phyloP scores from a whole-genome alignment of 2,329 filamentous ascomycete genomes.

The Domatiomyces globalis region DNA sequence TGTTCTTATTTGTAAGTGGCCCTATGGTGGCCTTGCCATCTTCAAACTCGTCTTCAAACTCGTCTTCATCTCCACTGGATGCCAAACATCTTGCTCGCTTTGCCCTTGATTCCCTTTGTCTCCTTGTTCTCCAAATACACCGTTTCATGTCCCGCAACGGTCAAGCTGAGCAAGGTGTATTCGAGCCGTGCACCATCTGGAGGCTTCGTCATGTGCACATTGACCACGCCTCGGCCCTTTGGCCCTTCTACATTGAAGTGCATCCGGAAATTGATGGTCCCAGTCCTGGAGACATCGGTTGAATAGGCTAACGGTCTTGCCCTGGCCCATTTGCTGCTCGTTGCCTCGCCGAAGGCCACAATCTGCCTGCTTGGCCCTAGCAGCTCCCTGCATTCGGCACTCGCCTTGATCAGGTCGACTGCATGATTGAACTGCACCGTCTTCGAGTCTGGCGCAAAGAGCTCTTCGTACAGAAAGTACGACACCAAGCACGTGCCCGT shows the following conservation, averaged over 20 bases:
- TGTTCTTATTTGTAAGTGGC: no score
- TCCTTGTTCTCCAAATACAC: conserved; percentile 33
- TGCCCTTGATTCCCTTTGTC: conserved; percentile 24
- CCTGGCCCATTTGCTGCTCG: conserved; percentile 64
- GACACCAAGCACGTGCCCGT: conserved; percentile 64
- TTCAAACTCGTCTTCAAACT: not conserved
- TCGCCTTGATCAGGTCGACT: conserved; percentile 61
- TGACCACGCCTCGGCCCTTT: conserved; percentile 55
- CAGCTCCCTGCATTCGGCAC: conserved; percentile 55
- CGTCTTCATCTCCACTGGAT: conserved; percentile 30
- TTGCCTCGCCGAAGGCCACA: conserved; percentile 65
- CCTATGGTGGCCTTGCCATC: not conserved
- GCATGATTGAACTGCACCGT: conserved; percentile 79
- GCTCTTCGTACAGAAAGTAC: conserved; percentile 66
- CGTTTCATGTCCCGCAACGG: conserved; percentile 46
- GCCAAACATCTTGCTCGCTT: conserved; percentile 37
- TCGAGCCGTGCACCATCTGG: conserved; percentile 53
- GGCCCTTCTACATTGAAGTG: conserved; percentile 77
- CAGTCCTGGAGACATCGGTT: conserved; percentile 54
- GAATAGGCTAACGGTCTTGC: conserved; percentile 45
- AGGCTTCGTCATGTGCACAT: conserved; percentile 61
- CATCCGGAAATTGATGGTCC: conserved; percentile 69
- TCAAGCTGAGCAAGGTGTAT: conserved; percentile 67
- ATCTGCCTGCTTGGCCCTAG: conserved; percentile 66
- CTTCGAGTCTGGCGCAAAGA: conserved; percentile 73